Conservation (phyloP, 2,329 filamentous ascomycete species). For the Paracoccidioides lutzii region DNA sequence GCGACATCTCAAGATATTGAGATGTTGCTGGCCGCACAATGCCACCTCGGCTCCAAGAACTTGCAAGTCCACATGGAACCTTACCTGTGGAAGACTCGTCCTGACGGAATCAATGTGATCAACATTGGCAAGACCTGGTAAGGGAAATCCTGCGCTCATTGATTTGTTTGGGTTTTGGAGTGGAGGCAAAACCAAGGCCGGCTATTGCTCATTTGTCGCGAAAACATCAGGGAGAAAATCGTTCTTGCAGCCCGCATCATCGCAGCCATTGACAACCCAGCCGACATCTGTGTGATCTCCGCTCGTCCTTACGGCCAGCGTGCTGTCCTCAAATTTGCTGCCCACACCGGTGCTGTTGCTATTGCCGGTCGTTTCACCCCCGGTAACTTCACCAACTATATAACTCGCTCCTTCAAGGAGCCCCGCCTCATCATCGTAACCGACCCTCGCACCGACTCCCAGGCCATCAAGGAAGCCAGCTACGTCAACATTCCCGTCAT, state of each 20-base stretch:
- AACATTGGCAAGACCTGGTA: constrained; percentile 99
- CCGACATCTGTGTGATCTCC: constrained; percentile 98
- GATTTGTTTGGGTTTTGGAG: no score
- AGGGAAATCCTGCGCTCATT: constrained; percentile 18
- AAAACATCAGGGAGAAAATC: constrained; percentile 83
- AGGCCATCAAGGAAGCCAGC: constrained; percentile 99
- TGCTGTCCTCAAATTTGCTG: constrained; percentile 98
- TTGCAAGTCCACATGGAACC: constrained; percentile 98
- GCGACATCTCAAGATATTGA: constrained; percentile 97
- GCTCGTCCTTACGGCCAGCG: constrained; percentile 99
- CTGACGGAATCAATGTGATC: constrained; percentile 95
- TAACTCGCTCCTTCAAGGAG: constrained; percentile 99
- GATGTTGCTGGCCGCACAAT: constrained; percentile 95
- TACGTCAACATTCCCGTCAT: constrained; percentile 99
- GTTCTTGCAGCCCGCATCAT: constrained; percentile 98
- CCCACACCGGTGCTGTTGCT: constrained; percentile 93
- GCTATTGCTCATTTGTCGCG: constrained; percentile 4
- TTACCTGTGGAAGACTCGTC: constrained; percentile 99
- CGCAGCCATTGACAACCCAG: constrained; percentile 96
- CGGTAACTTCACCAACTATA: constrained; percentile 99
- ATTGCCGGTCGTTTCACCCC: constrained; percentile 99
- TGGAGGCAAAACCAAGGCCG: not conserved
- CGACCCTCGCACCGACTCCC: constrained; percentile 97
- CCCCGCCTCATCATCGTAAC: constrained; percentile 98
- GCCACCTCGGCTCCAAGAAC: constrained; percentile 97